Evolutionary conservation across 192 early-diverging fungal genomes (phyloP), one percentile per base, ranked within the genome.

Genomic region (Linnemannia elongata): DNA sequence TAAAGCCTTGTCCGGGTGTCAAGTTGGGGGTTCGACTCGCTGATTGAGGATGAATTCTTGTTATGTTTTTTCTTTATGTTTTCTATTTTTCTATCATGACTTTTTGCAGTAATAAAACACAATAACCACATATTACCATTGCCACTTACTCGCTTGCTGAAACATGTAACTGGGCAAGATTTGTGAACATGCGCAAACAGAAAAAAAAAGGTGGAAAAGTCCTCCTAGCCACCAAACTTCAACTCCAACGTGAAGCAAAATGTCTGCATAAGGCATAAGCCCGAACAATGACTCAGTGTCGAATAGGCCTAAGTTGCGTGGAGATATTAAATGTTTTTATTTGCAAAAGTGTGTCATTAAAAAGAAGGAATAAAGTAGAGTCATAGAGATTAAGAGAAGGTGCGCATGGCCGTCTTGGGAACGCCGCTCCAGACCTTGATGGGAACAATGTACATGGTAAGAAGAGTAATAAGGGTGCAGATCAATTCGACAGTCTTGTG

Each of bases 401-500:
- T 77, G 36, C 84, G 84, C 84, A 86, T 86, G 20, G 78, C 69
- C 15, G 84, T 77, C 79, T 86, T 74, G 41, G 84, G 84, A 36
- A 80, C 78, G 2, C 79, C 84, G 71, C 78, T 80, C 84, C 84
- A 86, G 24, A 86, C 45, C 79, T 86, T 86, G 71, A 86, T 86
- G 30, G 84, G 84, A 24, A 86, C 71, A 60, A 86, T 86, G 47
- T 86, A 86, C 84, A 86, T 86, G 74, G 84, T 86, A 79, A 86
- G 60, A n/a, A 86, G 74, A 6, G 84, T 86, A 24, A 86, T 80
- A 35, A 86, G 41, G 0, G 84, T 86, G 60, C 84, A 86, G 39
- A 86, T 86, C 38, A 86, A 41, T 63, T 86, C 84, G 6, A 86
- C 79, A 12, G 71, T 70, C 75, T 86, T 86, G 63, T 86, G 84